phyloP scores from a whole-genome alignment of 2,329 filamentous ascomycete genomes.

The Teratosphaeria destructans region DNA sequence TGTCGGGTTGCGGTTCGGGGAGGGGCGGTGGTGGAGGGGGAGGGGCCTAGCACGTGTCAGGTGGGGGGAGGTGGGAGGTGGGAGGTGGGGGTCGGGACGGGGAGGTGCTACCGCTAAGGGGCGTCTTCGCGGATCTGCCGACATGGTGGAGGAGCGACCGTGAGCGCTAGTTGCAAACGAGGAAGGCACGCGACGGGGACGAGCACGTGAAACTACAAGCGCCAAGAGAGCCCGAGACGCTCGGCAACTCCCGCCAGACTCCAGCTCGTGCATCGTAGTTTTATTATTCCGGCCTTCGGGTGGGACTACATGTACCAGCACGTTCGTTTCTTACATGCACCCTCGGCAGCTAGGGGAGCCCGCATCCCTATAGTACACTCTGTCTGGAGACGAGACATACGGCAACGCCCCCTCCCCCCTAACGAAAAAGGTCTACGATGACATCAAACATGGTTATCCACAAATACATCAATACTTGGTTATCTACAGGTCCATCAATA shows the following conservation, averaged over 20 bases:
- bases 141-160: conserved; percentile 7
- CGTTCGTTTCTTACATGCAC: too few relatives aligned
- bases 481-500: too few relatives aligned
- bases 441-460: too few relatives aligned
- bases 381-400: too few relatives aligned
- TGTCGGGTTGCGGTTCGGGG: conserved; percentile 26
- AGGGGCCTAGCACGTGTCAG: conserved; percentile 32
- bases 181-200: neutral
- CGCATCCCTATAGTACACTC: too few relatives aligned
- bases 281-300: too few relatives aligned
- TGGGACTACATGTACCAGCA: too few relatives aligned
- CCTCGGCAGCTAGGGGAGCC: too few relatives aligned
- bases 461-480: too few relatives aligned
- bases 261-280: too few relatives aligned
- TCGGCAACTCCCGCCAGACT: neutral
- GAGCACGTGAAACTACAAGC: neutral
- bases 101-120: neutral
- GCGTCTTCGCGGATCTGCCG: conserved; percentile 1
- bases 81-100: neutral
- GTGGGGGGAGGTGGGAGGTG: conserved; percentile 5
- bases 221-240: neutral
- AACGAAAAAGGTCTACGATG: too few relatives aligned
- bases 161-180: neutral
- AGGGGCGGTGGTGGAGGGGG: conserved; percentile 42
- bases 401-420: too few relatives aligned